These are phyloP conservation scores for Ruellia speciosa DNA, from an alignment of 305 asterid genomes.

Conservation along the genomic window DNA sequence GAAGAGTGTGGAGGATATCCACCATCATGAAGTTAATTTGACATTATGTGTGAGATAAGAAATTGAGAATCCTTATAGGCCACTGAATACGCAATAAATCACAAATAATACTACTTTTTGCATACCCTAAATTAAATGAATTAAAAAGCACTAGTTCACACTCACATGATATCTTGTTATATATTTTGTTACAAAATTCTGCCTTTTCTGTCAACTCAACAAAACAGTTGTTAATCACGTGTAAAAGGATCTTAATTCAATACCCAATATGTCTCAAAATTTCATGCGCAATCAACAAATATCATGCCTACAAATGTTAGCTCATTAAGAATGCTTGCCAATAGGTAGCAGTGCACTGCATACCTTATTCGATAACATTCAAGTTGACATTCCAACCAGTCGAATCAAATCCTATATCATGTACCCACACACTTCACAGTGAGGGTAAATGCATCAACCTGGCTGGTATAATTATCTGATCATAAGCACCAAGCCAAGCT, in stretches of 20 bases:
- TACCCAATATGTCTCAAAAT: background rate
- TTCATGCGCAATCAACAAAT: background rate
- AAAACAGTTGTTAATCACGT: no score
- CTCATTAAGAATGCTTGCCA: background rate
- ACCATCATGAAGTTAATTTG: no score
- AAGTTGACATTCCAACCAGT: background rate
- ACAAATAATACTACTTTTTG: no score
- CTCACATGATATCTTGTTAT: no score
- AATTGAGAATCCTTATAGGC: background rate
- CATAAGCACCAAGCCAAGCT: background rate
- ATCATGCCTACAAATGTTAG: background rate
- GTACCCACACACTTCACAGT: conserved; percentile 4
- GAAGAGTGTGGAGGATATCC: background rate
- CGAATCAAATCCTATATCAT: background rate
- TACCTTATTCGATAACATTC: background rate
- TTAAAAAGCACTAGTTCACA: no score
- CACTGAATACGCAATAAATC: no score
- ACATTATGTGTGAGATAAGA: background rate
- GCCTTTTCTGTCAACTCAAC: no score
- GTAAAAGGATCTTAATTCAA: background rate
- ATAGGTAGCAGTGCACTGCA: background rate
- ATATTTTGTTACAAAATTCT: no score
- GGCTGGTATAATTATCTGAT: background rate
- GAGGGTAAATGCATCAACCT: background rate
- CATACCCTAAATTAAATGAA: no score